Base-by-base conservation (phyloP, 2,329 filamentous ascomycete species). In the Cladosporium austrohemisphaericum region DNA sequence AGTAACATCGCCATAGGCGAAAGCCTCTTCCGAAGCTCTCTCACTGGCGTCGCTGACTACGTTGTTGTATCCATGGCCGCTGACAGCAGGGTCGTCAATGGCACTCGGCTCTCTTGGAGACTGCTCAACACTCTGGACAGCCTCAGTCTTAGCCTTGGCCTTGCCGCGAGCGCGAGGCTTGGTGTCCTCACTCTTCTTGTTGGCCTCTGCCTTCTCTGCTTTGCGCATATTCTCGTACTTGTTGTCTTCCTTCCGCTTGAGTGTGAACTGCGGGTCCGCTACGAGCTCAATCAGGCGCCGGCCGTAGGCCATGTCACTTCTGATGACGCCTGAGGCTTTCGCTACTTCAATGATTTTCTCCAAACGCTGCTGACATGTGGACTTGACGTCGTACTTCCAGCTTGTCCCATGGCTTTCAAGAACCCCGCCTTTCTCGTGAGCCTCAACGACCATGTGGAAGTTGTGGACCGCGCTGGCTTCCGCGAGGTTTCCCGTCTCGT, bases 201-300 rank as follows among this genome's bases (percentile, higher is more conserved):
- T 16, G 5, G n/a, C 8, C 16, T 9, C n/a, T 16, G 22, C 23
- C 38, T 31, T 28, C 18, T 22, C 31, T 5, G 5, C 11, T 26
- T 41, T 41, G 10, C 16, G 28, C 2, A 29, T 26, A 13, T 41
- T 41, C 16, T 29, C 25, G 8, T n/a, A 13, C 26, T 41, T 41
- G 26, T 41, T 41, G 8, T 41, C 26, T 18, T 41, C 38, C 25
- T 41, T 31, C 8, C 38, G 14, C 38, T 41, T 41, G 14, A 41
- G 18, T 11, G 31, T 16, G 6, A 16, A 16, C 11, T 11, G 10
- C 26, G 38, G 38, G 8, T 19, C 31, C 10, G 25, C 38, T 13
- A 41, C 26, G 18, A 41, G 38, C 26, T 41, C 38, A 16, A 18
- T 10, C 3, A 31, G 9, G 26, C 38, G 38, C 2, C 16, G 16